phyloP scores from a whole-genome alignment of 225 moss, liverwort and hornwort genomes.

The Lunularia cruciata region DNA sequence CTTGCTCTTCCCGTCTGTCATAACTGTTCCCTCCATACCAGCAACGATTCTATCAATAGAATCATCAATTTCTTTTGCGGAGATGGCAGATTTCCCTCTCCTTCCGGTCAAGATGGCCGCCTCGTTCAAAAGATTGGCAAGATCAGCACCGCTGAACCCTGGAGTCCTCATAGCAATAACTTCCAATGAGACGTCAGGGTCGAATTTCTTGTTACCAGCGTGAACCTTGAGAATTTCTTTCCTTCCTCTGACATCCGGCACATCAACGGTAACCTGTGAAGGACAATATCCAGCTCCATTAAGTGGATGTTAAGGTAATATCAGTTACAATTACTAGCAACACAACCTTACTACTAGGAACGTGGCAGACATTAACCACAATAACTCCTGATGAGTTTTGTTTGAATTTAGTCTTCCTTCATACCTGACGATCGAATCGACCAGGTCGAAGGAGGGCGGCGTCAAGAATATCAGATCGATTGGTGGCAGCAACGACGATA shows the following conservation, averaged over 20 bases:
- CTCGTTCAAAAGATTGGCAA: slow-evolving; percentile 61
- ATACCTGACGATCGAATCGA: slow-evolving; percentile 66
- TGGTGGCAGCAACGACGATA: slow-evolving; percentile 65
- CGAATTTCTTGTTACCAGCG: slow-evolving; percentile 63
- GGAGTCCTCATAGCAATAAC: slow-evolving; percentile 69
- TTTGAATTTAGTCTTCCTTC: no score
- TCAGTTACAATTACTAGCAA: no score
- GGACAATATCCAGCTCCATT: background rate
- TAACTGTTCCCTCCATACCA: slow-evolving; percentile 69
- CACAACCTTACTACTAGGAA: no score
- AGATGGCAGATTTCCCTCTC: slow-evolving; percentile 53
- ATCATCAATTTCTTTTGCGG: slow-evolving; percentile 63
- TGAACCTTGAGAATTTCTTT: slow-evolving; percentile 63
- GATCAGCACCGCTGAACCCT: slow-evolving; percentile 62
- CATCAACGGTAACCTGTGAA: slow-evolving; percentile 68
- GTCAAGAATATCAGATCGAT: slow-evolving; percentile 63
- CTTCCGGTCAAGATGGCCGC: slow-evolving; percentile 64
- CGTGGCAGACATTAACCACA: background rate
- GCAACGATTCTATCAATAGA: slow-evolving; percentile 69
- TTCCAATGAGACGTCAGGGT: slow-evolving; percentile 58
- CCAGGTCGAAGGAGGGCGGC: slow-evolving; percentile 59
- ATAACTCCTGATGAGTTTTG: background rate
- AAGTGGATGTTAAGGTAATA: no score
- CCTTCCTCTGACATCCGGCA: slow-evolving; percentile 63
- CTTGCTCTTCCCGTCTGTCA: slow-evolving; percentile 68